Percentiles rank a stretch among this genome's conserved stretches.
phyloP scores from a whole-genome alignment of 805 yeast species.

The Saccharomycopsis oosterbeekiorum region DNA sequence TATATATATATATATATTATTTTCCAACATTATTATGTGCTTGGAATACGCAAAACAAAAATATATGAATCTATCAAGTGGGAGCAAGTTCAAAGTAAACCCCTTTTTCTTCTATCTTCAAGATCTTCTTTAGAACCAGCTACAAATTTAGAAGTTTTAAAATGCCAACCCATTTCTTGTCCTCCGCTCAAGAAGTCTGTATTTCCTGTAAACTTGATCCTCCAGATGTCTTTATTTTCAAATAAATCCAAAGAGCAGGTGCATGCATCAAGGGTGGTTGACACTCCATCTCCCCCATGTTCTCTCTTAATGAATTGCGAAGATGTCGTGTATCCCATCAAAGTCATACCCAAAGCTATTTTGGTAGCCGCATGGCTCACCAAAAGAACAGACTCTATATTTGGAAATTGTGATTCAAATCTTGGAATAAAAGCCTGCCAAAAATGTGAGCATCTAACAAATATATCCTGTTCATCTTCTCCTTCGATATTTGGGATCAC shows the following conservation, averaged over 20 bases:
- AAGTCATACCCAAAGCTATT: constrained; percentile 77
- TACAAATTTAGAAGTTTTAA: constrained; percentile 49
- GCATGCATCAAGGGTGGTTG: constrained; percentile 52
- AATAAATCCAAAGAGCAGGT: constrained; percentile 77
- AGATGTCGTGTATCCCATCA: constrained; percentile 43
- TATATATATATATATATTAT: background rate
- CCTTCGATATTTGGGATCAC: constrained; percentile 61
- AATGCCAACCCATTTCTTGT: constrained; percentile 92
- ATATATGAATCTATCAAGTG: background rate
- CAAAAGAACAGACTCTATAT: constrained; percentile 51
- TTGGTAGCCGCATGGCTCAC: constrained; percentile 92
- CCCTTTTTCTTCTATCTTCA: constrained; percentile 34
- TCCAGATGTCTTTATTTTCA: constrained; percentile 40
- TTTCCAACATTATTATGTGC: background rate
- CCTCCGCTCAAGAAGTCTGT: constrained; percentile 64
- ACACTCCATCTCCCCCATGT: constrained; percentile 28
- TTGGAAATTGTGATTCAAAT: constrained; percentile 49
- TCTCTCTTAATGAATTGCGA: constrained; percentile 38
- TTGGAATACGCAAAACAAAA: background rate
- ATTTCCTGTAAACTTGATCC: constrained; percentile 58
- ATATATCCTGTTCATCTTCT: constrained; percentile 62
- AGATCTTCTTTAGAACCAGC: constrained; percentile 90
- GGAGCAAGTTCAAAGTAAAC: background rate
- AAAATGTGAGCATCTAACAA: constrained; percentile 47
- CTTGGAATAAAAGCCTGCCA: constrained; percentile 47